Base-by-base conservation (phyloP, 345 rosid genomes). In the Laguncularia racemosa region DNA sequence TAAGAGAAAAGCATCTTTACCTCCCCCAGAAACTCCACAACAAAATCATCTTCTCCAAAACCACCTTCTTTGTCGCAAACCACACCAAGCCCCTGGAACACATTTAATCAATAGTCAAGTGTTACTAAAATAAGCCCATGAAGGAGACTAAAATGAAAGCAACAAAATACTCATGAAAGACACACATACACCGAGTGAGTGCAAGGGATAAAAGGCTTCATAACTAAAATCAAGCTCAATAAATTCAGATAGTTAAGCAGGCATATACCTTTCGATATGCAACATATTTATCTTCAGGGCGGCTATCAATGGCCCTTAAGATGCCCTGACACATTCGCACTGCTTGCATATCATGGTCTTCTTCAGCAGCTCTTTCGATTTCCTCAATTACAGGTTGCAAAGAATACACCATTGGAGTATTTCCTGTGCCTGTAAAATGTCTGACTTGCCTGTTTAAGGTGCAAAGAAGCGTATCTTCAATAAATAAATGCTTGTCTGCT, bases 1-100 rank as follows among this genome's bases (percentile, higher is more conserved):
- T 17, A 12, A 60, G 18, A 26, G 21, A 26, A 38, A 69, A 55
- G 63, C 63, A 73, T 54, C 67, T 73, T 56, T 74, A 95, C 99
- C 99, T 95, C 99, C 78, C 99, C 99, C 71, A 95, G 70, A 77
- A 95, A 95, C 72, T 95, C 97, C 68, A 95, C 97, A 77, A 95
- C 90, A 72, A 95, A 95, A 70, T 95, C 99, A n/a, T 95, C 97
- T 48, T 68, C 82, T 62, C 76, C 88, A 73, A 95, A 95, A 61
- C 99, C 99, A 73, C 83, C 85, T 75, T 79, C 79, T 75, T 90
- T 95, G 78, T 88, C 80, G 84, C 99, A 95, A 69, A 95, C 95
- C 71, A 95, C 99, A 49, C 99, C 99, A 58, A 95, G 96, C 45
- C 99, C 99, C 99, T 95, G 65, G 56, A 72, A 9, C 40, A 33